phyloP scores from a whole-genome alignment of 2,329 filamentous ascomycete species.

The Calonectria crousiana region DNA sequence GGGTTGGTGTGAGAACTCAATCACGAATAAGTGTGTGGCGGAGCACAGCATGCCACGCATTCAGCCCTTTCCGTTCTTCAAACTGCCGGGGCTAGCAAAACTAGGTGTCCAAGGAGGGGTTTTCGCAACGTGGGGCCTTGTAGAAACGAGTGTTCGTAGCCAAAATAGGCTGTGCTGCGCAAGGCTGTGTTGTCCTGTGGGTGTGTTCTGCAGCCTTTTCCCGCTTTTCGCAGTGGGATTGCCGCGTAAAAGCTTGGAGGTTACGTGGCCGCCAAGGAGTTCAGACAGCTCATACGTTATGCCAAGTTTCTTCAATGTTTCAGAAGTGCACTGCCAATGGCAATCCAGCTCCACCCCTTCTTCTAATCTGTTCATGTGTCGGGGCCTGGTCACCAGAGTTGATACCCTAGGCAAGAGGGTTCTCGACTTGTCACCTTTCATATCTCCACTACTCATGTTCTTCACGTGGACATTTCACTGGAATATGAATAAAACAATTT shows the following conservation, averaged over 20 bases:
- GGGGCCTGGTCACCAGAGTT: background rate
- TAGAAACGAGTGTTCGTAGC: background rate
- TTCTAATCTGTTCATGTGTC: background rate
- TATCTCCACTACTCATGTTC: background rate
- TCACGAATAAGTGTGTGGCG: slow-evolving; percentile 4
- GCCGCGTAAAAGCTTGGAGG: background rate
- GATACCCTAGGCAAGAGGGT: background rate
- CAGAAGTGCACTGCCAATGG: background rate
- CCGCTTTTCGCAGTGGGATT: background rate
- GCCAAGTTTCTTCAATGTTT: background rate
- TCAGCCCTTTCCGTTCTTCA: background rate
- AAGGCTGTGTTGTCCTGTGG: background rate
- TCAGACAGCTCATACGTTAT: background rate
- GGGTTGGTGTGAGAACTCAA: slow-evolving; percentile 4
- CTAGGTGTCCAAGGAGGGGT: background rate
- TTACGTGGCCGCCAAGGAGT: background rate
- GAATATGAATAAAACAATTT: too few species aligned
- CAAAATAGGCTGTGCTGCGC: background rate
- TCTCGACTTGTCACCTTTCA: background rate
- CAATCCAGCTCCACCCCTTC: background rate
- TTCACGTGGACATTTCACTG: background rate
- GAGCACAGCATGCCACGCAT: background rate
- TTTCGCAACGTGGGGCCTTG: background rate
- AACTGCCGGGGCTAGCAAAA: background rate
- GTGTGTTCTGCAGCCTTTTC: background rate